phyloP scores from a whole-genome alignment of 306 rosid species.

The Casuarina cunninghamiana region DNA sequence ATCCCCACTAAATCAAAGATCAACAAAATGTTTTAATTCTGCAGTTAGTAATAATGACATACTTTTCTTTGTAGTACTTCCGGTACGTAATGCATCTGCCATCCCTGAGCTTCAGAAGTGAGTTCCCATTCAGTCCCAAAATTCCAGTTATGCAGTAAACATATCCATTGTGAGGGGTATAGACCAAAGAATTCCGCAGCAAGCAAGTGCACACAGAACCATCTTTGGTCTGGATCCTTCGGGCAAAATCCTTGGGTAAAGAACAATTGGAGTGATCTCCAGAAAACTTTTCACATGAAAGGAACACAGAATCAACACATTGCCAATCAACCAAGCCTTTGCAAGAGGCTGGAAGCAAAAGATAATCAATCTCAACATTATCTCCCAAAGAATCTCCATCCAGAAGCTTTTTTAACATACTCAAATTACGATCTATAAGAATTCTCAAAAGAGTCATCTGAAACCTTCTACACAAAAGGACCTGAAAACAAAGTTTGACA shows the following conservation, averaged over 20 bases:
- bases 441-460: conserved; percentile 54
- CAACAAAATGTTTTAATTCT: not conserved
- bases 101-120: conserved; percentile 36
- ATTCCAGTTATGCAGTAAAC: conserved; percentile 52
- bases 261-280: conserved; percentile 26
- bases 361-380: conserved; percentile 59
- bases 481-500: conserved; percentile 44
- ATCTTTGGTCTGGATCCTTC: conserved; percentile 33
- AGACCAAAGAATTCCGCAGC: conserved; percentile 58
- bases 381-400: conserved; percentile 34
- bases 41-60: conserved; percentile 26
- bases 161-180: conserved; percentile 61
- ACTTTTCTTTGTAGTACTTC: conserved; percentile 47
- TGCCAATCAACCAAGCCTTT: conserved; percentile 53
- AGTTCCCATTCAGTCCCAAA: conserved; percentile 54
- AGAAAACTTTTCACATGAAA: conserved; percentile 26
- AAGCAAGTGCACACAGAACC: conserved; percentile 58
- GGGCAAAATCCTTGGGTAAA: conserved; percentile 8
- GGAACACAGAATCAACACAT: conserved; percentile 41
- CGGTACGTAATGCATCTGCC: conserved; percentile 57
- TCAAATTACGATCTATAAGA: conserved; percentile 40
- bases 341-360: conserved; percentile 62
- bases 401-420: conserved; percentile 30
- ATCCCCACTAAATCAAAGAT: conserved; percentile 8
- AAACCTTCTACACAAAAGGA: conserved; percentile 56